phyloP scores from a whole-genome alignment of 331 rosid genomes.

The Erythrophleum ivorense region DNA sequence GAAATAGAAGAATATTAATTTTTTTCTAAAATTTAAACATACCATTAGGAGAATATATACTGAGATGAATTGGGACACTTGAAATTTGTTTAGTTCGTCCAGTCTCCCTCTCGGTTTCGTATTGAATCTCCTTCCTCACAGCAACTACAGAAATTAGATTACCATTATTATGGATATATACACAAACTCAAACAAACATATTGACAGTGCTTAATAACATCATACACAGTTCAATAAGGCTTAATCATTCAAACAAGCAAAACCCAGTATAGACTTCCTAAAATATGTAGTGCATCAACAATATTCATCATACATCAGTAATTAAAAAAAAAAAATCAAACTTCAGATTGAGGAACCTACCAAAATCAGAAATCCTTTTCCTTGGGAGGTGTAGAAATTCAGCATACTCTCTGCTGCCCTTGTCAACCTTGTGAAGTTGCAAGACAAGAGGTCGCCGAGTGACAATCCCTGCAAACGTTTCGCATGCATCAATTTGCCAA shows the following conservation, averaged over 20 bases:
- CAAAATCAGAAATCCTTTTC: constrained; percentile 80
- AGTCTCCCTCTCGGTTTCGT: constrained; percentile 97
- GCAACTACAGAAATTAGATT: constrained; percentile 62
- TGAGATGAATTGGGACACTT: constrained; percentile 91
- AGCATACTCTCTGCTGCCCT: constrained; percentile 90
- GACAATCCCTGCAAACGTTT: constrained; percentile 76
- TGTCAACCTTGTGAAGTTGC: constrained; percentile 83
- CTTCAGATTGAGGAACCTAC: constrained; percentile 42
- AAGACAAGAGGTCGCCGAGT: constrained; percentile 90
- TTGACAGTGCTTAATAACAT: background rate
- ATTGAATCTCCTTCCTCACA: constrained; percentile 93
- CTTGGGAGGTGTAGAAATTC: constrained; percentile 90
- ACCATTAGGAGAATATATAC: constrained; percentile 92
- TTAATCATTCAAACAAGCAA: constrained; percentile 28
- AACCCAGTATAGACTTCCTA: background rate
- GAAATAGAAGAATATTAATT: background rate
- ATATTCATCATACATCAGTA: background rate
- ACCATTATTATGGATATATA: background rate
- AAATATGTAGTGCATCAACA: background rate
- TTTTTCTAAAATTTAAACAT: constrained; percentile 19
- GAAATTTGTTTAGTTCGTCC: constrained; percentile 85
- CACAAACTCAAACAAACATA: constrained; percentile 14
- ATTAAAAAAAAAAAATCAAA: background rate
- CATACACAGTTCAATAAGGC: background rate
- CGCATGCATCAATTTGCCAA: constrained; percentile 32